Percentiles rank a stretch among this genome's conserved stretches.
These are phyloP conservation scores for Mixia osmundae DNA, from an alignment of 1,284 basidiomycete species.

Conservation along the genomic window DNA sequence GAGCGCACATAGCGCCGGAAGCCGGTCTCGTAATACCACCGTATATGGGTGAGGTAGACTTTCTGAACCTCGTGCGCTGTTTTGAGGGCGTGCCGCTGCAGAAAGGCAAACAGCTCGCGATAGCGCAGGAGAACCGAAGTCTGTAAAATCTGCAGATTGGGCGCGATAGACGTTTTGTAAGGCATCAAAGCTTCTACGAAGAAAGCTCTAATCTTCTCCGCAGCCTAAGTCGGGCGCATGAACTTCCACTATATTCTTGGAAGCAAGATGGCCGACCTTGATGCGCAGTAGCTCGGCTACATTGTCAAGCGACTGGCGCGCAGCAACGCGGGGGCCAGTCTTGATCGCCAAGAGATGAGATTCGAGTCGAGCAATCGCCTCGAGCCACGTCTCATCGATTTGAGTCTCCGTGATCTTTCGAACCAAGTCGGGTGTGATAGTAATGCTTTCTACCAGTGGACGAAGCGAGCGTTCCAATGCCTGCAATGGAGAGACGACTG, in stretches of 20 bases:
- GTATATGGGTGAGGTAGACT: slow-evolving; percentile 57
- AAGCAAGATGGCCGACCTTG: slow-evolving; percentile 32
- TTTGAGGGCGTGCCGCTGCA: slow-evolving; percentile 53
- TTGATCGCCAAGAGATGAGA: slow-evolving; percentile 41
- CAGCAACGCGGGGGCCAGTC: slow-evolving; percentile 51
- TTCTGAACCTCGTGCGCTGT: slow-evolving; percentile 76
- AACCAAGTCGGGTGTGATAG: slow-evolving; percentile 56
- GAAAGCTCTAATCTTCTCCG: slow-evolving; percentile 67
- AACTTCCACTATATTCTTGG: not conserved
- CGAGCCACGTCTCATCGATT: slow-evolving; percentile 38
- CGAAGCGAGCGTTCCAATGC: slow-evolving; percentile 69
- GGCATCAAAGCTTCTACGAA: slow-evolving; percentile 62
- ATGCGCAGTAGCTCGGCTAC: slow-evolving; percentile 65
- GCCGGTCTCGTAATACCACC: slow-evolving; percentile 87
- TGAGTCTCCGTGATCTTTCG: slow-evolving; percentile 64
- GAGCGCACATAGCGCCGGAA: slow-evolving; percentile 73
- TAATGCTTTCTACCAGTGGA: slow-evolving; percentile 51
- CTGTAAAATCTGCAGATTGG: slow-evolving; percentile 82
- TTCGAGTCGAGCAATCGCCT: slow-evolving; percentile 55
- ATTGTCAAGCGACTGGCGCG: slow-evolving; percentile 53
- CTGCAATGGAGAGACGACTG: slow-evolving; percentile 30
- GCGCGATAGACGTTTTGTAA: slow-evolving; percentile 57
- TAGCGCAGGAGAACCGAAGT: slow-evolving; percentile 69
- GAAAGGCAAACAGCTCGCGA: slow-evolving; percentile 56
- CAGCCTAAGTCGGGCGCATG: slow-evolving; percentile 40